Evolutionary conservation across 2,329 filamentous ascomycete species (phyloP), one percentile per base, ranked within the genome.

Genomic region (Xylariales sp.): DNA sequence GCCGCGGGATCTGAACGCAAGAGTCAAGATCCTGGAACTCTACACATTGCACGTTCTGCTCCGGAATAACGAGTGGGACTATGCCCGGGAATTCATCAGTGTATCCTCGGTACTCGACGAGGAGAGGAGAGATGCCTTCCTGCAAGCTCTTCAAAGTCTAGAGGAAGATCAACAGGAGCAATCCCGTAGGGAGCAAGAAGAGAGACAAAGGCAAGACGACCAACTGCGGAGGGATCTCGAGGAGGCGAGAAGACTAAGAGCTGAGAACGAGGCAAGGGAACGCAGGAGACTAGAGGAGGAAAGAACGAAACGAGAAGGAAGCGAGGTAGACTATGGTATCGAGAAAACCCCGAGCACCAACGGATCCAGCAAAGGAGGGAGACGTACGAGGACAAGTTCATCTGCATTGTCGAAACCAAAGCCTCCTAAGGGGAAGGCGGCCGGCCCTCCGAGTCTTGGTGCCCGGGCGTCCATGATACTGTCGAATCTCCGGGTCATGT

Each of bases 11-110:
- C 77, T 95, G 25, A 84, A 86, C 51, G 82, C 88, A 4, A 78
- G 89, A 33, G 82, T 96, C 49, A 95, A 94, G 68, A 86, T 98
- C 31, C 78, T 98, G 38, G 93, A 98, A 65, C 74, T 98, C 7
- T 98, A 96, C 62, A 94, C 89, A 1, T 75, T 98, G 4, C 93
- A 98, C 58, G 88, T 97, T 6, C 78, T 98, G n/a, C 82, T 91
- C 4, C 78, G 88, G 40, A 97, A 96, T 53, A 82, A 88, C 42
- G 89, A 97, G 65, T 98, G 93, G 93, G 88, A 95, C 44, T 96
- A 96, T 55, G 88, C 93, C 4, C 79, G 81, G 45, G 87, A 95
- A 53, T 97, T 97, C 61, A 94, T 97, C 56, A 80, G 75, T 55
- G 80, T 88, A 56, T 93, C 83, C 60, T 82, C 91, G 34, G 80